Evolutionary conservation across 495 filamentous ascomycete species (phyloP).

Genomic region (Letharia lupina): DNA sequence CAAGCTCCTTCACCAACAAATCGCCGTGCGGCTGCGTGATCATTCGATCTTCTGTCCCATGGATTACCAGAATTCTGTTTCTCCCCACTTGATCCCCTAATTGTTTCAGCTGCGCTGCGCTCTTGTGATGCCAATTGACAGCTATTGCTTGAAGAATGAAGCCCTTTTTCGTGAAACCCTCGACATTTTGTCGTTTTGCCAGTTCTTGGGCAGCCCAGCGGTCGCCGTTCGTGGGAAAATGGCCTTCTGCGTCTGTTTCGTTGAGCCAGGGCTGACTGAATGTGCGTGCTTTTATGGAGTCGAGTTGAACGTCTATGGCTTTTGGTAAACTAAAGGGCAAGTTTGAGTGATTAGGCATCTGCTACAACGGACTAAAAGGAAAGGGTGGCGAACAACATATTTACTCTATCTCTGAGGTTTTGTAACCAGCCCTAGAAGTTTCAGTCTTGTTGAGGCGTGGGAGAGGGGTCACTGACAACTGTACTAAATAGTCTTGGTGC

Average conservation of each 20-base stretch:
- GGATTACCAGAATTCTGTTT: constrained; percentile 62
- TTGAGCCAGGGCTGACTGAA: constrained; percentile 55
- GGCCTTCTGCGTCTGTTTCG: constrained; percentile 49
- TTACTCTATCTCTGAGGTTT: constrained; percentile 58
- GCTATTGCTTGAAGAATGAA: constrained; percentile 73
- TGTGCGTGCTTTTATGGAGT: constrained; percentile 45
- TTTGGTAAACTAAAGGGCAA: constrained; percentile 49
- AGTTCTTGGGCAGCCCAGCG: constrained; percentile 72
- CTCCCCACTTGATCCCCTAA: constrained; percentile 60
- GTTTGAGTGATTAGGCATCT: neutral
- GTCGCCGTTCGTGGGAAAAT: constrained; percentile 67
- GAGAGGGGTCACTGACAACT: constrained; percentile 22
- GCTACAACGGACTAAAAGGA: neutral
- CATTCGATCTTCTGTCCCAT: constrained; percentile 68
- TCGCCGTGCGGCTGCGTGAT: constrained; percentile 58
- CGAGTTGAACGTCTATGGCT: constrained; percentile 49
- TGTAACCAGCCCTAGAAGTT: constrained; percentile 43
- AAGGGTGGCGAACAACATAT: constrained; percentile 35
- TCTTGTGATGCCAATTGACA: constrained; percentile 72
- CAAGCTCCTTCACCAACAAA: constrained; percentile 47
- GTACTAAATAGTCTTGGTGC: constrained; percentile 62
- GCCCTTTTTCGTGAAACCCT: constrained; percentile 51
- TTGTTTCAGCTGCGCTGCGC: constrained; percentile 48
- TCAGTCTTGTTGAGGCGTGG: neutral
- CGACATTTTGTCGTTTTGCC: constrained; percentile 48